Evolutionary conservation across 495 filamentous ascomycete species (phyloP).

Genomic region (Neurospora africana): DNA sequence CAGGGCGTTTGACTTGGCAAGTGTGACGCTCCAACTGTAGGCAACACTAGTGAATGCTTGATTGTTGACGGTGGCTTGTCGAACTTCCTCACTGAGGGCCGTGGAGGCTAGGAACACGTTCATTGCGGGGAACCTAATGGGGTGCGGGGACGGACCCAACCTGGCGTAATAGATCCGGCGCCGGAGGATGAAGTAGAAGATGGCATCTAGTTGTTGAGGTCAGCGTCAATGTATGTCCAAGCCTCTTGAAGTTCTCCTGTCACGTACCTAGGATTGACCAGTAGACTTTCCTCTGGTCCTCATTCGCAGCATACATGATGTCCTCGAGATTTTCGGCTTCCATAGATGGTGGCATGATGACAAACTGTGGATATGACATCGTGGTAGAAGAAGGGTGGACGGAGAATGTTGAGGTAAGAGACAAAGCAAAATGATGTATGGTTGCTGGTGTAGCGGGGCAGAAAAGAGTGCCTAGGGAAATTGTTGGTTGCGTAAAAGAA

Average conservation of each 20-base stretch:
- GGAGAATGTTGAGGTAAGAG: accelerated
- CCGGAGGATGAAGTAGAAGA: not conserved
- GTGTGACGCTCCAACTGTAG: not conserved
- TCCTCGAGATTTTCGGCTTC: not conserved
- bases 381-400: not conserved
- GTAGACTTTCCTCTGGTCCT: not conserved
- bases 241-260: not conserved
- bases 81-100: not conserved
- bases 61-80: not conserved
- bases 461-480: not conserved
- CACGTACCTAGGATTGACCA: not conserved
- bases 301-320: not conserved
- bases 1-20: not conserved
- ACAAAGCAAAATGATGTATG: not conserved
- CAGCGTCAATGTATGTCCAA: not conserved
- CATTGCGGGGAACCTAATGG: not conserved
- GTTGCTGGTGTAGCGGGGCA: not conserved
- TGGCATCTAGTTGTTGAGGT: not conserved
- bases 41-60: not conserved
- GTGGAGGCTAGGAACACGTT: not conserved
- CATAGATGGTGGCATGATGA: not conserved
- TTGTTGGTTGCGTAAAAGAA: not conserved
- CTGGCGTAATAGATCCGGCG: not conserved
- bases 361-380: not conserved
- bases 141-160: not conserved